phyloP scores from a whole-genome alignment of 768 basidiomycete genomes.

The Leccinum subtestaceum region DNA sequence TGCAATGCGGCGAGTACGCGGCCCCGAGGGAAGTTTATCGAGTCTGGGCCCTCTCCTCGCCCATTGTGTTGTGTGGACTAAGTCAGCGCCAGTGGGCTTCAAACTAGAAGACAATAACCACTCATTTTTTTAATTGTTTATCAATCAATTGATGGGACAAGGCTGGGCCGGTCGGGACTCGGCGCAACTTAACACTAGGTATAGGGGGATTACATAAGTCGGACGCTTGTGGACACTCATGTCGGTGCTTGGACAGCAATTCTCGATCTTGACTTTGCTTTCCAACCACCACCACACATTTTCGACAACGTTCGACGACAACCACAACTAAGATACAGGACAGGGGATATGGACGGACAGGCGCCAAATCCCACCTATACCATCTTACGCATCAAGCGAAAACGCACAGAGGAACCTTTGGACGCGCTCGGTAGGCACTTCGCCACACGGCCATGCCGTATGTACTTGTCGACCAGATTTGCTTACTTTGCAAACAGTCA shows the following conservation, averaged over 20 bases:
- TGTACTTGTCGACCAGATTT: conserved; percentile 13
- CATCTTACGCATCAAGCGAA: conserved; percentile 79
- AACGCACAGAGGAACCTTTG: conserved; percentile 77
- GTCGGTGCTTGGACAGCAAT: neutral
- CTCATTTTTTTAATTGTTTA: neutral
- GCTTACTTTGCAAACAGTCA: conserved; percentile 39
- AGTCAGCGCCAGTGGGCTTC: neutral
- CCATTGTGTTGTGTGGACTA: neutral
- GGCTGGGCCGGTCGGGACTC: too few species aligned
- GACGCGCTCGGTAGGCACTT: conserved; percentile 67
- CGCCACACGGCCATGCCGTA: conserved; percentile 8
- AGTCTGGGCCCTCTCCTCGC: neutral
- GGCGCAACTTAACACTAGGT: too few species aligned
- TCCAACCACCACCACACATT: neutral
- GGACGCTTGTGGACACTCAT: conserved; percentile 1
- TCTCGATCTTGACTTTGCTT: neutral
- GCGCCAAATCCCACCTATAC: conserved; percentile 49
- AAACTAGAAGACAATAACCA: too few species aligned
- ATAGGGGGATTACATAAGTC: neutral
- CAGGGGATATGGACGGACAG: conserved; percentile 22
- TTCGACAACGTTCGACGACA: neutral
- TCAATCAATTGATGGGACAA: neutral
- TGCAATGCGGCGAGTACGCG: too few species aligned
- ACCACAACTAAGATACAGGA: neutral
- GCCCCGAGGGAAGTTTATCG: neutral